A percentile compares a stretch with the other conserved stretches of the same genome.
phyloP scores from a whole-genome alignment of 202 grass and related monocot species.

The Carex sylvatica region DNA sequence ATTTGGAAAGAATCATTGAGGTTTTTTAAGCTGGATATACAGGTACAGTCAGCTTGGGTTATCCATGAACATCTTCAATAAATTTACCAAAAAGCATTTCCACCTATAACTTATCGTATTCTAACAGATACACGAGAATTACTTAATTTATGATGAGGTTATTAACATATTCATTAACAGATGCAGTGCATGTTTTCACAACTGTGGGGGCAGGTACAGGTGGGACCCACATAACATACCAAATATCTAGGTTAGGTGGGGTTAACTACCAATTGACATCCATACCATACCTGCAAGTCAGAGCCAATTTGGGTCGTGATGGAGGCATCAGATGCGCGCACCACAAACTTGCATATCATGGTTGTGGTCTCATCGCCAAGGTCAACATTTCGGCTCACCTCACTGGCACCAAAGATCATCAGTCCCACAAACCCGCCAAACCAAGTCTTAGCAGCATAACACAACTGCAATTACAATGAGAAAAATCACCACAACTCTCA shows the following conservation, averaged over 20 bases:
- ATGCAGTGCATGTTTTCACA: not conserved
- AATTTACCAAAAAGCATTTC: not conserved
- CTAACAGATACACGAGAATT: not conserved
- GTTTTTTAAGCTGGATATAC: not conserved
- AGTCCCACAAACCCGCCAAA: constrained; percentile 95
- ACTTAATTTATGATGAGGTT: not conserved
- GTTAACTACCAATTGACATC: not conserved
- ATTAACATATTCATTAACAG: not conserved
- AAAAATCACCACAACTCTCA: not conserved
- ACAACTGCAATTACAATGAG: constrained; percentile 44
- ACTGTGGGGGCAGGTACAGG: not conserved
- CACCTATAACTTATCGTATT: not conserved
- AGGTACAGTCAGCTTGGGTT: not conserved
- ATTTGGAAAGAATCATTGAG: not conserved
- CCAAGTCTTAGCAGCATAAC: constrained; percentile 94
- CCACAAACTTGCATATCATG: constrained; percentile 96
- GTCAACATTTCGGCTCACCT: constrained; percentile 96
- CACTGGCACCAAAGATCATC: constrained; percentile 98
- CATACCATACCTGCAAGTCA: constrained; percentile 69
- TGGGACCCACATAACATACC: not conserved
- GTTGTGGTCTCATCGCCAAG: constrained; percentile 93
- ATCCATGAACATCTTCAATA: not conserved
- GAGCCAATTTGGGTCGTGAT: constrained; percentile 89
- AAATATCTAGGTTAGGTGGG: not conserved
- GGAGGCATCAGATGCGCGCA: constrained; percentile 79